Evolutionary conservation across 306 rosid species (phyloP).

Genomic region (Fragaria nilgerrensis): DNA sequence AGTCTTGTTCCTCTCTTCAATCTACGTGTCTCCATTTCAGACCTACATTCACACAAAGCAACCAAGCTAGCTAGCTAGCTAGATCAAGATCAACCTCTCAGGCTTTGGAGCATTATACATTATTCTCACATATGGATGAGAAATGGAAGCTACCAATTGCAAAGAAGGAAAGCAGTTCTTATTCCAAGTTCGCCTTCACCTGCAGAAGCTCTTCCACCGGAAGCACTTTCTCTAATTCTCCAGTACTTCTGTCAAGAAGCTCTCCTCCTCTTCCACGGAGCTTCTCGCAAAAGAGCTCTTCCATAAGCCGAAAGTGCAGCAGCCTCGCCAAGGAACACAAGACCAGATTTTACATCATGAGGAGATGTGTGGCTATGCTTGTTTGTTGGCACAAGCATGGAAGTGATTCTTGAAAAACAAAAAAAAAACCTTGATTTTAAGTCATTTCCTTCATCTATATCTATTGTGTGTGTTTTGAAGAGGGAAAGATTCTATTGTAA

Average conservation of each 20-base stretch:
- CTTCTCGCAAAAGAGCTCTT: constrained; percentile 60
- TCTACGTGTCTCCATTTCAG: neutral
- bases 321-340: constrained; percentile 82
- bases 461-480: too few species aligned
- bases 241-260: constrained; percentile 50
- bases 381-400: constrained; percentile 98
- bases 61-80: neutral
- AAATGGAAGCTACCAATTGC: constrained; percentile 63
- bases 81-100: constrained; percentile 1
- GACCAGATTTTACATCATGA: constrained; percentile 94
- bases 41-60: constrained; percentile 17
- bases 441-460: neutral
- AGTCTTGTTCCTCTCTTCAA: neutral
- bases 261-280: constrained; percentile 57
- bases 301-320: constrained; percentile 70
- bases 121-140: constrained; percentile 53
- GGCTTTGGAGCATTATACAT: neutral
- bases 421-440: neutral
- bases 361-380: constrained; percentile 90
- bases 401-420: constrained; percentile 11
- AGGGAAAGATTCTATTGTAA: too few species aligned
- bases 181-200: constrained; percentile 47
- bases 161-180: constrained; percentile 51
- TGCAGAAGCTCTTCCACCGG: constrained; percentile 63
- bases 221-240: constrained; percentile 58